Base-by-base conservation (phyloP, 208 protist genomes). In the Acanthamoeba lenticulata region DNA sequence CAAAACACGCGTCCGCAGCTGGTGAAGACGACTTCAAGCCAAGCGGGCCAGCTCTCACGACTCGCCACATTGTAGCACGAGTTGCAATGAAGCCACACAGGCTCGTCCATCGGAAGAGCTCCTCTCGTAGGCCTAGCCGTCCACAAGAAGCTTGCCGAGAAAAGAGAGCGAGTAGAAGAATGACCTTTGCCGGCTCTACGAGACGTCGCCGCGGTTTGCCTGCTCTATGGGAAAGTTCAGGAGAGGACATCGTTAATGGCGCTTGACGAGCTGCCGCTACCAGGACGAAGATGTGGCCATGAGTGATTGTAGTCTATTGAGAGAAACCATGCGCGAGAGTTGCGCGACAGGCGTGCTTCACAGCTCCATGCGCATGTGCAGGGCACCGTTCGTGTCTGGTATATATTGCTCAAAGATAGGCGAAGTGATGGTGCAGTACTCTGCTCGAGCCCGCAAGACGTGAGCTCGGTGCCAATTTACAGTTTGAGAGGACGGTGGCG, bases 341-440 rank as follows among this genome's bases (percentile, higher is more conserved):
- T n/a, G n/a, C n/a, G n/a, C n/a, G n/a, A n/a, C n/a, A n/a, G n/a
- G n/a, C n/a, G n/a, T n/a, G n/a, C n/a, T n/a, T 86, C 77, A 86
- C 5, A 86, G 44, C 11, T 47, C 44, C 42, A 57, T 57, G 77
- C 77, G 77, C 77, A 86, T 86, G 34, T 86, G 77, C 2, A 57
- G 27, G 40, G 77, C 77, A 24, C 77, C 77, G 27, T 47, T 17
- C 45, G 77, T 86, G 45, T 36, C 42, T 1, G 77, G 77, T 7
- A 86, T 86, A 42, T 42, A 42, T 42, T 57, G 77, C 27, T 86
- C 77, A 29, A 86, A 86, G 15, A 47, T 47, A 24, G 44, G 27
- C 0, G 77, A 86, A 27, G 77, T 86, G 77, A 86, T 86, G 27
- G 45, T 86, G 77, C 77, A 86, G 34, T 86, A 86, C 34, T 86